A percentile compares a stretch with the other conserved stretches of the same genome.
Conservation (phyloP, 768 basidiomycete species). For the Lyophyllum decastes region DNA sequence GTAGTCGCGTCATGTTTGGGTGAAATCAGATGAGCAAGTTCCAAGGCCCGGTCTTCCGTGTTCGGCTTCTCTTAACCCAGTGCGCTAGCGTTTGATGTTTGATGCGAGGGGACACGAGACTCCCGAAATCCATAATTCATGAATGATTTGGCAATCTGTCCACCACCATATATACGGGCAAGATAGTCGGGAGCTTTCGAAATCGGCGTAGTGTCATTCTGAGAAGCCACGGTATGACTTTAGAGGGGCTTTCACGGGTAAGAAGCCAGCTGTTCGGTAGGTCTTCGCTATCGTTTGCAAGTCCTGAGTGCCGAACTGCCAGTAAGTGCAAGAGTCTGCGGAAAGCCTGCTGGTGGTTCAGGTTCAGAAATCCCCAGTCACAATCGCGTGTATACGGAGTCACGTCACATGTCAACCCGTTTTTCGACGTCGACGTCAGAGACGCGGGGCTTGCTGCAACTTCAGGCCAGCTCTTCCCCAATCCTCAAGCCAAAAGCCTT, state of each 20-base stretch:
- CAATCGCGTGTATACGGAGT: not conserved
- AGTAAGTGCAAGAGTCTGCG: no score
- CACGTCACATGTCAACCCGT: not conserved
- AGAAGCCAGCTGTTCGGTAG: no score
- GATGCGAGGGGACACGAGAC: not conserved
- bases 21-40: not conserved
- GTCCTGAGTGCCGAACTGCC: no score
- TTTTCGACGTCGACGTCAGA: slow-evolving; percentile 2
- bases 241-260: no score
- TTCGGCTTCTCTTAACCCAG: not conserved
- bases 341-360: not conserved
- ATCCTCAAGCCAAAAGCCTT: not conserved
- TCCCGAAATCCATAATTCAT: no score
- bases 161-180: no score
- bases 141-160: no score
- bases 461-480: not conserved
- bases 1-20: not conserved
- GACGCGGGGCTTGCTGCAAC: not conserved
- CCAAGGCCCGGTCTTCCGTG: not conserved
- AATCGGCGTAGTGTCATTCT: no score
- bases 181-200: no score
- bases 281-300: no score
- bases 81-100: not conserved
- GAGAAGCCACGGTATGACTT: no score
- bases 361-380: not conserved